Evolutionary conservation across 768 basidiomycete species (phyloP).

Genomic region (Collybiopsis confluens): DNA sequence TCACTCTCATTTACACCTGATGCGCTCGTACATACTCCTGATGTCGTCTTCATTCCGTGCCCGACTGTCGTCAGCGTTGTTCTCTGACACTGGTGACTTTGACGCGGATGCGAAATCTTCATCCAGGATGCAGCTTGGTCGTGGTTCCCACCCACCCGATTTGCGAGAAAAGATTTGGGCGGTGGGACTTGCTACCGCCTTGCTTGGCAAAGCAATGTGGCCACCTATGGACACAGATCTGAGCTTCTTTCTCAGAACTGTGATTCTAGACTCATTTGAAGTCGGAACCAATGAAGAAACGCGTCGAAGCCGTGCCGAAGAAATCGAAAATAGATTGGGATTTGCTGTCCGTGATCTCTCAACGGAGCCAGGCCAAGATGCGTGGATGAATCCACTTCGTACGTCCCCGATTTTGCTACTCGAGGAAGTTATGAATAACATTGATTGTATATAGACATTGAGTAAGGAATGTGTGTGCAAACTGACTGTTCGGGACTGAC

Average conservation of each 20-base stretch:
- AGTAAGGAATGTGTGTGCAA: conserved; percentile 20
- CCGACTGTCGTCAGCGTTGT: conserved; percentile 66
- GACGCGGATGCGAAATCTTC: conserved; percentile 24
- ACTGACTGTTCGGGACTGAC: neutral
- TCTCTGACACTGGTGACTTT: conserved; percentile 65
- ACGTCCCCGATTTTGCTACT: conserved; percentile 26
- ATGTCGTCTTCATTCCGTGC: conserved; percentile 70
- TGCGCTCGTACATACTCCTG: conserved; percentile 74
- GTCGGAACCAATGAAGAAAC: conserved; percentile 26
- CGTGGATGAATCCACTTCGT: conserved; percentile 83
- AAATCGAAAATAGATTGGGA: conserved; percentile 73
- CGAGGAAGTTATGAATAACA: neutral
- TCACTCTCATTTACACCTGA: conserved; percentile 58
- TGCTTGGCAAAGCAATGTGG: conserved; percentile 78
- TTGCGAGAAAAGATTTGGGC: conserved; percentile 41
- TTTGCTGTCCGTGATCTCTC: conserved; percentile 80
- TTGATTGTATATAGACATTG: conserved; percentile 23
- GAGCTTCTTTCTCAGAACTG: conserved; percentile 77
- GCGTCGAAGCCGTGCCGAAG: conserved; percentile 37
- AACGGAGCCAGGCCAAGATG: conserved; percentile 57
- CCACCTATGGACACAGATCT: conserved; percentile 85
- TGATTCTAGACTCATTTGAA: conserved; percentile 79
- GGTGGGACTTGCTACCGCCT: conserved; percentile 66
- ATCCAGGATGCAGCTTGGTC: conserved; percentile 13
- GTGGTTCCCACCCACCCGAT: conserved; percentile 22